Evolutionary conservation across 192 early-diverging fungal species (phyloP).

Genomic region (Ramicandelaber brevisporus): DNA sequence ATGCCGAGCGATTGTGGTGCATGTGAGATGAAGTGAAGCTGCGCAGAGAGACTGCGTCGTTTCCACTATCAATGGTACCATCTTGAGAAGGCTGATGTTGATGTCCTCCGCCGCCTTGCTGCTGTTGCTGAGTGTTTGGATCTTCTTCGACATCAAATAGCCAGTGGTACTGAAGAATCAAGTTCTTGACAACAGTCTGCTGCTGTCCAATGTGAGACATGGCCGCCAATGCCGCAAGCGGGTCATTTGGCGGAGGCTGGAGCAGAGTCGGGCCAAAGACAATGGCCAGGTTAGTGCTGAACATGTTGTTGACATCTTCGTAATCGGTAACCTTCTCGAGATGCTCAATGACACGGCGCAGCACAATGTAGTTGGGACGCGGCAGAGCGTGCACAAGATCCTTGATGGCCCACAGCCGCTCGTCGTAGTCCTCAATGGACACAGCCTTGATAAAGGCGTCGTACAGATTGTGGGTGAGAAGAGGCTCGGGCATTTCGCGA

Average conservation of each 20-base stretch:
- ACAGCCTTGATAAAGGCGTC: conserved; percentile 56
- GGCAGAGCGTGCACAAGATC: conserved; percentile 34
- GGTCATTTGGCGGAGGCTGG: conserved; percentile 27
- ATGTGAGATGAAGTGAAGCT: too few species aligned
- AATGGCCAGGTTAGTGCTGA: conserved; percentile 66
- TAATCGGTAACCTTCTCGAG: conserved; percentile 48
- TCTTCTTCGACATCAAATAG: conserved; percentile 45
- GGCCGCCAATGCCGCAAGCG: conserved; percentile 26
- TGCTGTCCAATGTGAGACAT: conserved; percentile 54
- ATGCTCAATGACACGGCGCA: conserved; percentile 45
- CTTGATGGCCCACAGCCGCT: conserved; percentile 44
- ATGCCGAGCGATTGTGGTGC: too few species aligned
- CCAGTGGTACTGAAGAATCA: conserved; percentile 55
- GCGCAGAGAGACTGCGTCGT: too few species aligned
- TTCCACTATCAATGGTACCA: too few species aligned
- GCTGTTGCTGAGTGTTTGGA: too few species aligned
- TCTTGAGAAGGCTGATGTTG: too few species aligned
- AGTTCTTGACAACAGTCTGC: conserved; percentile 39
- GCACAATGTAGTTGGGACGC: conserved; percentile 26
- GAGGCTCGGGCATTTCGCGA: conserved; percentile 76
- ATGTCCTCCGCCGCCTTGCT: too few species aligned
- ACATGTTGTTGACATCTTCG: conserved; percentile 70
- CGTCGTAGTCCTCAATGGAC: conserved; percentile 38
- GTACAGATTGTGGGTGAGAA: conserved; percentile 65
- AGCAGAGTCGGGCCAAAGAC: conserved; percentile 90